phyloP scores from a whole-genome alignment of 2,329 filamentous ascomycete genomes.

The Beauveria medogensis region DNA sequence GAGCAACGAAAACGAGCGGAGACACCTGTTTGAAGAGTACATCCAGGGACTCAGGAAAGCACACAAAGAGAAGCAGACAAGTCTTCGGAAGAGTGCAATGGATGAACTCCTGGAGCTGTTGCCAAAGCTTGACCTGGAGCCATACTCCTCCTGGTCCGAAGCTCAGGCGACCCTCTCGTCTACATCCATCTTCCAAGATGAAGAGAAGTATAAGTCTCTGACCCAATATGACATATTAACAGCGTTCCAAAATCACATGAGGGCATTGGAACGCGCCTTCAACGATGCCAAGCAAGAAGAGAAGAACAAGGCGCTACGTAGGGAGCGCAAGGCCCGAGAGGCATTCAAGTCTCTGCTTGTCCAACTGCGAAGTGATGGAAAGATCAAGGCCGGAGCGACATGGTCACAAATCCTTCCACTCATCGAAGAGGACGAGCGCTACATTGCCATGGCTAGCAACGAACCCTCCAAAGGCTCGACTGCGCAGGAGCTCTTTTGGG shows the following conservation, averaged over 20 bases:
- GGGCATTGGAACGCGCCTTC: conserved; percentile 79
- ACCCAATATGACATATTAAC: conserved; percentile 85
- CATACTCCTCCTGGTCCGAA: conserved; percentile 91
- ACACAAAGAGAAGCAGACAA: conserved; percentile 67
- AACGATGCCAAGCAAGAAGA: conserved; percentile 86
- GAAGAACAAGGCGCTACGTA: conserved; percentile 70
- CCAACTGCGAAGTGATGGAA: conserved; percentile 65
- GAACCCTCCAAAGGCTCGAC: conserved; percentile 75
- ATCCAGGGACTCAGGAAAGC: conserved; percentile 73
- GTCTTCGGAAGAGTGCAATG: conserved; percentile 70
- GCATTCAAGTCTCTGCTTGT: conserved; percentile 65
- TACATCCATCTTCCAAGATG: conserved; percentile 67
- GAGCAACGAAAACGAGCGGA: conserved; percentile 77
- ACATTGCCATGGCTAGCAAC: conserved; percentile 75
- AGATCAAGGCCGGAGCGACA: conserved; percentile 83
- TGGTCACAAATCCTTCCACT: conserved; percentile 75
- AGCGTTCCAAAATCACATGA: conserved; percentile 93
- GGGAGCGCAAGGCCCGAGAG: conserved; percentile 82
- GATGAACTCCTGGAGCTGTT: conserved; percentile 74
- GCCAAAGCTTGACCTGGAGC: conserved; percentile 73
- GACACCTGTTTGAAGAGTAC: conserved; percentile 90
- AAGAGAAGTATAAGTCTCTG: conserved; percentile 78
- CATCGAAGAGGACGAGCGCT: conserved; percentile 74
- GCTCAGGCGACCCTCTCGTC: conserved; percentile 75
- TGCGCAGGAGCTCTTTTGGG: conserved; percentile 91